Base-by-base conservation (phyloP, 2,329 filamentous ascomycete genomes). In the Nakataea oryzae region DNA sequence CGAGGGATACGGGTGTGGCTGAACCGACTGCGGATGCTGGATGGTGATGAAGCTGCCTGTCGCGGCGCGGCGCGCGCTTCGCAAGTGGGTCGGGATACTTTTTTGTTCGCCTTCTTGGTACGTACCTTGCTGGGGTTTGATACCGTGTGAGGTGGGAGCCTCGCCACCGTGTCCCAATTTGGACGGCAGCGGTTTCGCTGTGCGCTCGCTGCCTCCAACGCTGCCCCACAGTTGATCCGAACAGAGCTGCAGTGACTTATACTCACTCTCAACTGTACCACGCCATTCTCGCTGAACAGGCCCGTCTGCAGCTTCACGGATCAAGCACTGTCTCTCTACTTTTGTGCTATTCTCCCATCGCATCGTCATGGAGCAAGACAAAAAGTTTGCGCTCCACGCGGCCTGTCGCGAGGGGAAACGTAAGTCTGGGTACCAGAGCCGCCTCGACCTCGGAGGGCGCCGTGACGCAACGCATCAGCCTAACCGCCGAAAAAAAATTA, bases 351-450 rank as follows among this genome's bases (percentile, higher is more conserved):
- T 21, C 4, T 7, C n/a, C 41, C 41, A n/a, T 50, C 41, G 6
- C 21, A n/a, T 50, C 41, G 21, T 26, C 14, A 72, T 72, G 69
- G 69, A 66, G 8, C 72, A 79, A 26, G 67, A 74, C 57, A 79
- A 86, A 60, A 91, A 88, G 69, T 97, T 87, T 68, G 89, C 91
- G 30, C 87, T 97, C 56, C 93, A 97, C 71, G 90, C 90, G 67
- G 93, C 93, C 55, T 88, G 89, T 65, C 84, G 93, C 62, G 91
- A 96, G 73, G 92, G 93, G 55, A 89, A 86, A 79, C 82, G 93
- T 96, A 81, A 72, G 81, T 68, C 28, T 21, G 41, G n/a, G 21
- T n/a, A 17, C 41, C 41, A 50, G n/a, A 47, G 41, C 5, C 17
- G 12, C n/a, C 14, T n/a, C 41, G 41, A n/a, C 41, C 17, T 47